A percentile compares a stretch with the other conserved stretches of the same genome.
phyloP scores from a whole-genome alignment of 2,329 filamentous ascomycete genomes.

The Sporothrix humicola region DNA sequence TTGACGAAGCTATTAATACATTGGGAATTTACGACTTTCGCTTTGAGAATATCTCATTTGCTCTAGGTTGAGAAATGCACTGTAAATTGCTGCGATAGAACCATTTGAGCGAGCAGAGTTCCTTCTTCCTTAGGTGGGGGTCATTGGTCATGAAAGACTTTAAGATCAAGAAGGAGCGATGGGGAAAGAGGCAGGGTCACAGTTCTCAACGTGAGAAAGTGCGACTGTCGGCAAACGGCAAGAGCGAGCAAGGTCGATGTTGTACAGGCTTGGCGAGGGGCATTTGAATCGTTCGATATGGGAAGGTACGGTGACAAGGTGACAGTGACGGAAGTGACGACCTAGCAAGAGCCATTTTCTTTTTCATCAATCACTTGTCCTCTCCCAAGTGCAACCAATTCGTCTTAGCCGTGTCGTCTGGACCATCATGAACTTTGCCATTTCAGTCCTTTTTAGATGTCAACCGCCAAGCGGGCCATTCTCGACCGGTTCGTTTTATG shows the following conservation, averaged over 20 bases:
- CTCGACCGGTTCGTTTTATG: conserved; percentile 11
- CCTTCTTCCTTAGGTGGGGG: too few relatives aligned
- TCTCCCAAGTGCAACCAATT: not conserved
- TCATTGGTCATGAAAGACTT: too few relatives aligned
- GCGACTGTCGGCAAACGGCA: not conserved
- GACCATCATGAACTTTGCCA: too few relatives aligned
- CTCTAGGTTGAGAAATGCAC: too few relatives aligned
- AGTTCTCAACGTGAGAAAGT: not conserved
- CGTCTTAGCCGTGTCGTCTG: not conserved
- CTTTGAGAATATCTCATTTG: not conserved
- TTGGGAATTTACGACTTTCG: not conserved
- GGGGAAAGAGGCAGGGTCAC: not conserved
- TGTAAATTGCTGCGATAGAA: too few relatives aligned
- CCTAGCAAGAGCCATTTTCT: not conserved
- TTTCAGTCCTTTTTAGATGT: not conserved
- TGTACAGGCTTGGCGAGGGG: not conserved
- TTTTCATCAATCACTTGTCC: not conserved
- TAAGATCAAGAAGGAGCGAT: too few relatives aligned
- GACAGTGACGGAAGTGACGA: conserved; percentile 5
- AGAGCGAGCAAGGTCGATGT: not conserved
- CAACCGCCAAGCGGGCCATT: not conserved
- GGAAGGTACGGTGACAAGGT: not conserved
- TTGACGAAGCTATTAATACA: not conserved
- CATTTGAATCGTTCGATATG: not conserved
- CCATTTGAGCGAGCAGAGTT: too few relatives aligned